Conservation (phyloP, 78 protist genomes). For the Dictyostelium brefeldianum region DNA sequence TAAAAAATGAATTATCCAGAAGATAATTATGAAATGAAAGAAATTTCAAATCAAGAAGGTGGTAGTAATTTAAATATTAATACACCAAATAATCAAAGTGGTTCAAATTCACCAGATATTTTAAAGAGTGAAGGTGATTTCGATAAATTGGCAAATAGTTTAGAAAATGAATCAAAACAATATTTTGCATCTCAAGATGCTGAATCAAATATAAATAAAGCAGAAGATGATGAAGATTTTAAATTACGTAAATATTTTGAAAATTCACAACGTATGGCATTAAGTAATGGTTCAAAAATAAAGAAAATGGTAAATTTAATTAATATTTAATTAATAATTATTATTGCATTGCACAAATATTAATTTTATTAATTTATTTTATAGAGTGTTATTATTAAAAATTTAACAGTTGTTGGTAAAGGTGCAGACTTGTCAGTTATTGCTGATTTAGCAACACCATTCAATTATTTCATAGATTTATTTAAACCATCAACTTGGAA, state of each 20-base stretch:
- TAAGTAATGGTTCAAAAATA: slow-evolving; percentile 36
- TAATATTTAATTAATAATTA: slow-evolving; percentile 11
- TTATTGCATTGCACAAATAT: too few relatives aligned
- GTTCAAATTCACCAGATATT: not conserved
- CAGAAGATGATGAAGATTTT: slow-evolving; percentile 54
- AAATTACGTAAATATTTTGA: slow-evolving; percentile 70
- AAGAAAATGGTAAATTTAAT: slow-evolving; percentile 45
- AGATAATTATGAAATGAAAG: not conserved
- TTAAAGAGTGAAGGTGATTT: not conserved
- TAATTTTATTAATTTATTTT: not conserved
- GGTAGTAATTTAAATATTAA: not conserved
- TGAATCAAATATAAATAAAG: not conserved
- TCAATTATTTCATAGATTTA: not conserved
- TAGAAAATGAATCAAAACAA: slow-evolving; percentile 16
- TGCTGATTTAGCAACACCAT: slow-evolving; percentile 29
- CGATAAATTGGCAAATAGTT: not conserved
- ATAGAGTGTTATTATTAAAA: slow-evolving; percentile 36
- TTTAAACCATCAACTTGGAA: slow-evolving; percentile 37
- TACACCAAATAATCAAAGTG: not conserved
- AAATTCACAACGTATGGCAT: slow-evolving; percentile 59
- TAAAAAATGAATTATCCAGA: too few relatives aligned
- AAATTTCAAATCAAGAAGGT: not conserved
- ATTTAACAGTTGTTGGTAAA: slow-evolving; percentile 49
- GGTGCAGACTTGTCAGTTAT: slow-evolving; percentile 49
- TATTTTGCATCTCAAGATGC: not conserved